Percentiles rank a stretch among this genome's conserved stretches.
Evolutionary conservation across 2,329 filamentous ascomycete genomes (phyloP).

Genomic region (Penicillium decumbens): DNA sequence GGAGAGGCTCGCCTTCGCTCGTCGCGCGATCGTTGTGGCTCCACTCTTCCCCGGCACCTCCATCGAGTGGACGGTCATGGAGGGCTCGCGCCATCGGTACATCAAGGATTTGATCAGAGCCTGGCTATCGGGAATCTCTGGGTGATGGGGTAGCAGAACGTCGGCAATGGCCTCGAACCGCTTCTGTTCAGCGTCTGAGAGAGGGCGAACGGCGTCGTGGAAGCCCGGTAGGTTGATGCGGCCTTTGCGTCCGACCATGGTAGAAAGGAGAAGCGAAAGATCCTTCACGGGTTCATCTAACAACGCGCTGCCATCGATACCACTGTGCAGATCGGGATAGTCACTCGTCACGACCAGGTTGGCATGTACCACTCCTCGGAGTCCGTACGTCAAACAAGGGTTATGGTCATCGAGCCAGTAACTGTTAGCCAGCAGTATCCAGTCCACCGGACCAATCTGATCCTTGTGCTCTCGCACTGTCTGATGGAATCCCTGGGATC

Average conservation of each 20-base stretch:
- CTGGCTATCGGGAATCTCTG: constrained; percentile 58
- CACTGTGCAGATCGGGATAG: constrained; percentile 85
- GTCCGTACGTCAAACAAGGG: constrained; percentile 89
- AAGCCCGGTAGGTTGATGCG: constrained; percentile 81
- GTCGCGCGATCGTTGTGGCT: constrained; percentile 76
- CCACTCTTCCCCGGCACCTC: constrained; percentile 78
- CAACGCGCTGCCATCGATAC: constrained; percentile 89
- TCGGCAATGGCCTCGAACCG: constrained; percentile 80
- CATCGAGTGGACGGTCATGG: constrained; percentile 87
- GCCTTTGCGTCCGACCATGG: constrained; percentile 74
- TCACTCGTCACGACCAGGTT: constrained; percentile 82
- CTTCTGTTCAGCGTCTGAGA: constrained; percentile 69
- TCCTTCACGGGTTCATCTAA: constrained; percentile 91
- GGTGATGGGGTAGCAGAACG: constrained; percentile 68
- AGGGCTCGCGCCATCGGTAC: constrained; percentile 92
- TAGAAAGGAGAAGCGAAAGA: constrained; percentile 74
- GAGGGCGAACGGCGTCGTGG: constrained; percentile 74
- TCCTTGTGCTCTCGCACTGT: constrained; percentile 75
- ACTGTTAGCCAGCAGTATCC: constrained; percentile 91
- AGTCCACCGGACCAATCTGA: constrained; percentile 84
- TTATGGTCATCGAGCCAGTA: constrained; percentile 98
- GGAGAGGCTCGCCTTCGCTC: constrained; percentile 82
- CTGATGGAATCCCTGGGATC: constrained; percentile 83
- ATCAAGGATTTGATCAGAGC: constrained; percentile 80
- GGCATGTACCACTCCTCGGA: constrained; percentile 89